Evolutionary conservation across 2,329 filamentous ascomycete species (phyloP).

Genomic region (Fusarium sp.): DNA sequence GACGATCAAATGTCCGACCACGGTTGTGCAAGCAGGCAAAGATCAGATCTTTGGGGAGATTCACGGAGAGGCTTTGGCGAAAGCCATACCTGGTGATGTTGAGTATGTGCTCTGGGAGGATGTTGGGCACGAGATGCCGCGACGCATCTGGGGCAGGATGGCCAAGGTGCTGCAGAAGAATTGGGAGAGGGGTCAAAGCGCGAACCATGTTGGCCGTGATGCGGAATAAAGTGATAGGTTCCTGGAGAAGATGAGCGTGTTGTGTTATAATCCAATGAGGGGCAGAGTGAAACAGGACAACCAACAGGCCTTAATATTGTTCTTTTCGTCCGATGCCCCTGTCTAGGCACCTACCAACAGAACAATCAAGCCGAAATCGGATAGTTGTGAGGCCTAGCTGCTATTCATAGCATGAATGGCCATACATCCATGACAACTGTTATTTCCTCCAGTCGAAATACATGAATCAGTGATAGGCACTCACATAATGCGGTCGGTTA

Average conservation of each 20-base stretch:
- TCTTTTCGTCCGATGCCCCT: neutral
- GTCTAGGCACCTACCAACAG: neutral
- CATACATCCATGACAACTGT: neutral
- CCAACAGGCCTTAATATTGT: neutral
- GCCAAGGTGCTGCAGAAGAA: neutral
- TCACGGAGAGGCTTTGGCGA: constrained; percentile 40
- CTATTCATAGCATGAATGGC: neutral
- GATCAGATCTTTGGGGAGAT: constrained; percentile 41
- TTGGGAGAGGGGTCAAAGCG: constrained; percentile 11
- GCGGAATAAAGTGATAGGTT: neutral
- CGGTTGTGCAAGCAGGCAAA: constrained; percentile 41
- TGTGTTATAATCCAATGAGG: neutral
- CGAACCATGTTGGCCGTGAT: neutral
- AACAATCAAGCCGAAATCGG: neutral
- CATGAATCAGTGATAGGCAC: neutral
- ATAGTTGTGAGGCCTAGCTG: neutral
- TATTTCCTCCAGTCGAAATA: neutral
- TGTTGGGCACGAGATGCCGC: constrained; percentile 34
- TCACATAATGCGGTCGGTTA: neutral
- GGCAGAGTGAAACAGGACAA: neutral
- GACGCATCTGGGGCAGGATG: constrained; percentile 14
- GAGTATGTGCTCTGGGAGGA: constrained; percentile 37
- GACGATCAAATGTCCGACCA: constrained; percentile 37
- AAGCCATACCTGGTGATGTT: constrained; percentile 27
- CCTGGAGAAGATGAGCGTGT: neutral